phyloP scores from a whole-genome alignment of 352 stramenopile genomes.

The Pythium guiyangense region DNA sequence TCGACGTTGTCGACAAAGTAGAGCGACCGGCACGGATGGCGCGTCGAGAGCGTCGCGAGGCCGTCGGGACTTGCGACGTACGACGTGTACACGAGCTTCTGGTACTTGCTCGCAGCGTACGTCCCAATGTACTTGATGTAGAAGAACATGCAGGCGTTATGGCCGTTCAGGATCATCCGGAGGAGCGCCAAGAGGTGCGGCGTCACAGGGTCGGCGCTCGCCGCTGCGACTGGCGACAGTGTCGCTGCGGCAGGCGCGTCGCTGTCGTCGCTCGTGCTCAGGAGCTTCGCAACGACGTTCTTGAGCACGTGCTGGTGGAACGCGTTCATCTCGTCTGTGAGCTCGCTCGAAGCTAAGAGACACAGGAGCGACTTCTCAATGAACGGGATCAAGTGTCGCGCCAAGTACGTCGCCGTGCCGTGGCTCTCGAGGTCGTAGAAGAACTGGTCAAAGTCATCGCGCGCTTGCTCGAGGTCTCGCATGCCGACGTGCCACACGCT shows the following conservation, averaged over 20 bases:
- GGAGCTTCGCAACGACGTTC: slow-evolving; percentile 64
- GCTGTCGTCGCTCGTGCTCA: slow-evolving; percentile 27
- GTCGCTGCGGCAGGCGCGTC: background rate
- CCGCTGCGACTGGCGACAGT: background rate
- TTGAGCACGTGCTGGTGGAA: slow-evolving; percentile 82
- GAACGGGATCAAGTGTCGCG: slow-evolving; percentile 53
- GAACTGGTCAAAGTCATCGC: slow-evolving; percentile 63
- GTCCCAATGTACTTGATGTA: slow-evolving; percentile 78
- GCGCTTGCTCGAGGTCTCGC: slow-evolving; percentile 58
- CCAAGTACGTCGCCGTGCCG: slow-evolving; percentile 36
- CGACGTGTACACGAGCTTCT: slow-evolving; percentile 68
- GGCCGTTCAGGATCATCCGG: slow-evolving; percentile 74
- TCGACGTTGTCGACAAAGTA: slow-evolving; percentile 86
- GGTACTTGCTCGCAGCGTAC: slow-evolving; percentile 49
- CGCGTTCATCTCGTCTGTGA: slow-evolving; percentile 68
- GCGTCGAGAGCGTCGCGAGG: slow-evolving; percentile 44
- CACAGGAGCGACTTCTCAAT: slow-evolving; percentile 74
- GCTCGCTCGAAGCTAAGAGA: slow-evolving; percentile 59
- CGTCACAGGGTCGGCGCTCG: slow-evolving; percentile 17
- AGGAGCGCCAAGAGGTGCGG: slow-evolving; percentile 58
- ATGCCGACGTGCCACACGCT: slow-evolving; percentile 57
- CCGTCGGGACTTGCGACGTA: slow-evolving; percentile 64
- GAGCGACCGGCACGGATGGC: slow-evolving; percentile 70
- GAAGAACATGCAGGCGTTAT: slow-evolving; percentile 77
- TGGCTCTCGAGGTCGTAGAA: slow-evolving; percentile 60